Conservation (phyloP, 2,329 filamentous ascomycete genomes). For the Annulohypoxylon truncatum region DNA sequence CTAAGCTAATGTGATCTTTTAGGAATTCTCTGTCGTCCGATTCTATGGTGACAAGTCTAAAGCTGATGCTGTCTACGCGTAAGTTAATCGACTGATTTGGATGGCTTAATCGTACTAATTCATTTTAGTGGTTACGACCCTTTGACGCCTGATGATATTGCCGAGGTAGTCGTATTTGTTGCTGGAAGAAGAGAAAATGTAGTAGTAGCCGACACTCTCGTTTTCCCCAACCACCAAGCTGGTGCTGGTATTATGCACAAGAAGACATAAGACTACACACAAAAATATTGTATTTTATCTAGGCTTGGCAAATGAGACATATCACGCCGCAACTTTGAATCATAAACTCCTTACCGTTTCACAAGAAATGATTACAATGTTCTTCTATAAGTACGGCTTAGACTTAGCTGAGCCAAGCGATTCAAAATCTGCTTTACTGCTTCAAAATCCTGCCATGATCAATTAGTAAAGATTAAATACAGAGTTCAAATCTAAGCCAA, state of each 20-base stretch:
- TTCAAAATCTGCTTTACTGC: background rate
- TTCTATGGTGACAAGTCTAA: constrained; percentile 81
- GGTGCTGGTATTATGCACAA: constrained; percentile 47
- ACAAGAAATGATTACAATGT: background rate
- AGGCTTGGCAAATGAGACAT: background rate
- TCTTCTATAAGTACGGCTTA: background rate
- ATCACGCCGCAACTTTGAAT: background rate
- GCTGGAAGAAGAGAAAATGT: constrained; percentile 83
- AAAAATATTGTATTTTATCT: constrained; percentile 27
- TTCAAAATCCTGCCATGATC: background rate
- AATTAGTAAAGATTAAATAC: constrained; percentile 33
- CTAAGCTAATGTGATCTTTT: constrained; percentile 10
- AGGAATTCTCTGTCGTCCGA: constrained; percentile 79
- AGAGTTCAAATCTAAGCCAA: background rate
- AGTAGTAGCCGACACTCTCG: constrained; percentile 79
- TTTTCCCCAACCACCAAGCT: constrained; percentile 81
- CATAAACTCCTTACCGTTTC: background rate
- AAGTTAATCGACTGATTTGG: constrained; percentile 51
- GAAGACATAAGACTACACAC: constrained; percentile 36
- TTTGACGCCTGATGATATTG: constrained; percentile 81
- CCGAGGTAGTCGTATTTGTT: constrained; percentile 80
- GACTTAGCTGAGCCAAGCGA: background rate
- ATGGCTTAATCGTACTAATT: constrained; percentile 33
- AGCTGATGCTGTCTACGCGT: constrained; percentile 77
- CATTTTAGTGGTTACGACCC: constrained; percentile 62